Conservation (phyloP, 2,329 filamentous ascomycete species). For the Colletotrichum cereale region DNA sequence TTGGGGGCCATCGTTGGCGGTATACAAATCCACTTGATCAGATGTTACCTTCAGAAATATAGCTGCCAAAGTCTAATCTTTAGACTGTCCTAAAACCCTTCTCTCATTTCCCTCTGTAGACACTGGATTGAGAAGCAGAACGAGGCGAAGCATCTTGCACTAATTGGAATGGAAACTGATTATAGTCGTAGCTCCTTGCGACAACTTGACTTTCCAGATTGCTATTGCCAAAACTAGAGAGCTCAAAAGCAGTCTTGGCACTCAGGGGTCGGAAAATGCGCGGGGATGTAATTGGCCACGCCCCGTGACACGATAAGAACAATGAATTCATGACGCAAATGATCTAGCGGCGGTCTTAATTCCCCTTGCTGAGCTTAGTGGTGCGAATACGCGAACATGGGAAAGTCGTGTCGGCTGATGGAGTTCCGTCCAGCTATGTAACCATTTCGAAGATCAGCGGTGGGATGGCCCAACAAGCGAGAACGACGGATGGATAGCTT, state of each 20-base stretch:
- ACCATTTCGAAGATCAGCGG: not conserved
- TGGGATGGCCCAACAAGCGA: not conserved
- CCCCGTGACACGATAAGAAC: not conserved
- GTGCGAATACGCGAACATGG: not conserved
- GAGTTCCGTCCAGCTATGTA: not conserved
- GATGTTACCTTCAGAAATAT: too few species aligned
- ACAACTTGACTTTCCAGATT: not conserved
- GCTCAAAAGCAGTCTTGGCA: not conserved
- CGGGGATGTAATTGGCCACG: not conserved
- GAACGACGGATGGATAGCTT: not conserved
- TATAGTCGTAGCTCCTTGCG: too few species aligned
- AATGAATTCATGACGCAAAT: not conserved
- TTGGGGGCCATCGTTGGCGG: not conserved
- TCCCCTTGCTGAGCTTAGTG: slow-evolving; percentile 20
- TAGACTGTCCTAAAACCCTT: not conserved
- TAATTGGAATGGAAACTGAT: too few species aligned
- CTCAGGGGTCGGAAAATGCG: not conserved
- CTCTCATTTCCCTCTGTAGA: not conserved
- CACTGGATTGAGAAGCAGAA: not conserved
- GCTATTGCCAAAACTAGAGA: not conserved
- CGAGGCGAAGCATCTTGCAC: not conserved
- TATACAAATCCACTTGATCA: rapidly evolving
- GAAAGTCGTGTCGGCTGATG: not conserved
- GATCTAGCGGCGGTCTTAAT: slow-evolving; percentile 1
- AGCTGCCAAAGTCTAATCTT: not conserved